These are phyloP conservation scores for Podaxis pistillaris DNA, from an alignment of 768 basidiomycete genomes.

Conservation along the genomic window DNA sequence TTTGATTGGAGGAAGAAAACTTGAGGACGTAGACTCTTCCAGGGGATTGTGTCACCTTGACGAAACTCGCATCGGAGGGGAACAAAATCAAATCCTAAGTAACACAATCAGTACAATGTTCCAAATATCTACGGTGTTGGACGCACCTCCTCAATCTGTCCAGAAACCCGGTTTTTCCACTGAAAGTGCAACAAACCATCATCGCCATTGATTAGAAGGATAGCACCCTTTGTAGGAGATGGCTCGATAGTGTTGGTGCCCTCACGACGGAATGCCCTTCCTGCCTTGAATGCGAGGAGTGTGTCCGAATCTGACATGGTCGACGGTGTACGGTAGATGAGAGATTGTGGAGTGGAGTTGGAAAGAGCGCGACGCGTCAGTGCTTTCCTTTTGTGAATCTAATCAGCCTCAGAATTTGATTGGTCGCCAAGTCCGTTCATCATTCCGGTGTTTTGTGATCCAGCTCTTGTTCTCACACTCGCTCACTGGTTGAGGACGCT, in stretches of 20 bases:
- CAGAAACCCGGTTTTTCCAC: slow-evolving; percentile 74
- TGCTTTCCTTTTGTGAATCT: slow-evolving; percentile 28
- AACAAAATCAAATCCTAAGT: slow-evolving; percentile 82
- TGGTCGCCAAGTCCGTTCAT: slow-evolving; percentile 8
- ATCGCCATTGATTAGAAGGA: slow-evolving; percentile 65
- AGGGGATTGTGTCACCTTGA: slow-evolving; percentile 63
- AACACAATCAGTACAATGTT: slow-evolving; percentile 1
- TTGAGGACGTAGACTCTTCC: slow-evolving; percentile 86
- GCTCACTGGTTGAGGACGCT: not conserved
- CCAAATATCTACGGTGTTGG: not conserved
- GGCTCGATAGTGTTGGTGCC: slow-evolving; percentile 70
- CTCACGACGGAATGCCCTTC: slow-evolving; percentile 69
- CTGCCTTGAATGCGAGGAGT: slow-evolving; percentile 64
- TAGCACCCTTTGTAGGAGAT: slow-evolving; percentile 67
- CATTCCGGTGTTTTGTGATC: not conserved
- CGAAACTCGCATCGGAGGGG: slow-evolving; percentile 81
- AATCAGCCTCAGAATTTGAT: slow-evolving; percentile 25
- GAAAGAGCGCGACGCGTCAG: slow-evolving; percentile 42
- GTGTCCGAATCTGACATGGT: slow-evolving; percentile 35
- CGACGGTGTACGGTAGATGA: slow-evolving; percentile 6
- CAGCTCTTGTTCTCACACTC: not conserved
- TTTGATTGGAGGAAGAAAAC: slow-evolving; percentile 87
- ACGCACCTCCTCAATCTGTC: slow-evolving; percentile 60
- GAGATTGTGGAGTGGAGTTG: slow-evolving; percentile 12
- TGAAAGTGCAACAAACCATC: slow-evolving; percentile 77